Base-by-base conservation (phyloP, 805 yeast species). In the Yarrowia keelungensis region DNA sequence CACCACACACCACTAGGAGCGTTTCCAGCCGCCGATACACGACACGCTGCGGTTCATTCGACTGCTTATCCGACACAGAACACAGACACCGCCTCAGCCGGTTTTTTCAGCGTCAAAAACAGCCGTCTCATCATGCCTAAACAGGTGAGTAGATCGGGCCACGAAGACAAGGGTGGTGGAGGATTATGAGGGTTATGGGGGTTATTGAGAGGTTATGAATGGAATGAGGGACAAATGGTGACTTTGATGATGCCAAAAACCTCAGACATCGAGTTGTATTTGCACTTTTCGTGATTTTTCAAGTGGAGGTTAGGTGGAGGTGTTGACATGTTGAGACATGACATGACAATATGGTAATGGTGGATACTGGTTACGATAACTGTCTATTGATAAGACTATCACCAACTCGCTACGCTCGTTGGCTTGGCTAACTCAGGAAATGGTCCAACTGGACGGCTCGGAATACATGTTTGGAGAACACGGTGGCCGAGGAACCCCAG, bases 381-480 rank as follows among this genome's bases (percentile, higher is more conserved):
- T 26, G 7, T 26, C 32, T 26, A 26, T 26, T 5, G 19, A 2
- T 26, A 3, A 26, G 7, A 26, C 7, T 3, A 26, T 26, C 19
- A 46, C 50, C 5, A 46, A 36, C 51, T 47, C n/a, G 36, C 51
- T 47, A 26, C 15, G 51, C 8, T 22, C 50, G 32, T 36, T 5
- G 7, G 19, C 7, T 49, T 42, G 14, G 42, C 61, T 53, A 45
- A 65, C 45, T 15, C 71, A 80, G 81, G 84, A 81, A 73, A 81
- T 81, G 84, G 77, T 77, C 62, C 79, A 76, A 69, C 58, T 76
- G 70, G 79, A 73, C 71, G 71, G 72, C 67, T 73, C 70, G 71
- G 92, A 88, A 75, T 88, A 86, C 73, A 79, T 87, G 16, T 88
- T 88, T 72, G 89, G 88, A 32, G 90, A 88, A 72, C 82, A 83